phyloP scores from a whole-genome alignment of 2,329 filamentous ascomycete genomes.

The Waltergamsia citrina region DNA sequence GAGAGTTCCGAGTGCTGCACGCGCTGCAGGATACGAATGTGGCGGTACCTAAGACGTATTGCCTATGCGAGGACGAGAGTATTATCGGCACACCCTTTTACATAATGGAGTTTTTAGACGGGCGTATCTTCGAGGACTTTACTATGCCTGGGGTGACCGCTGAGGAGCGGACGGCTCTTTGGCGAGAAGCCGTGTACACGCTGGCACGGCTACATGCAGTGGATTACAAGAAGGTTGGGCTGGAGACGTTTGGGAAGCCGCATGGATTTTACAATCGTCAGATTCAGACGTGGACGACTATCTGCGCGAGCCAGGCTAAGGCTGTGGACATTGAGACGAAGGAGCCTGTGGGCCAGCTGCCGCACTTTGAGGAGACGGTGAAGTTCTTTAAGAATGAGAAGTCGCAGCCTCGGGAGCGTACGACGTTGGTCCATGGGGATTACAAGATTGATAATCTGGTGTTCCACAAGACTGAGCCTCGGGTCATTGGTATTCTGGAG shows the following conservation, averaged over 20 bases:
- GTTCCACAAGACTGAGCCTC: slow-evolving; percentile 80
- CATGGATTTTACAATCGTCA: slow-evolving; percentile 79
- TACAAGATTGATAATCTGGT: slow-evolving; percentile 92
- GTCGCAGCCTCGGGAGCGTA: slow-evolving; percentile 67
- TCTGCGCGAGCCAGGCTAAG: slow-evolving; percentile 69
- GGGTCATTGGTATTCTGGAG: slow-evolving; percentile 89
- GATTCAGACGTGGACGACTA: slow-evolving; percentile 70
- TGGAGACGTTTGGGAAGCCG: slow-evolving; percentile 64
- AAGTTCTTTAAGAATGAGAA: slow-evolving; percentile 62
- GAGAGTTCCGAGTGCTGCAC: slow-evolving; percentile 85
- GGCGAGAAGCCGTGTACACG: slow-evolving; percentile 74
- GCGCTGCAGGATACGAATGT: slow-evolving; percentile 73
- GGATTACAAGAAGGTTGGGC: slow-evolving; percentile 52
- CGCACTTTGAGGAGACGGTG: slow-evolving; percentile 73
- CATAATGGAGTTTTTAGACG: slow-evolving; percentile 92
- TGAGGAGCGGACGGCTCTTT: slow-evolving; percentile 67
- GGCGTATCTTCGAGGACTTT: slow-evolving; percentile 87
- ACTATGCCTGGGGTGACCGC: slow-evolving; percentile 64
- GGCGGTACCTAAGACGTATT: slow-evolving; percentile 74
- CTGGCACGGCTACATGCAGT: slow-evolving; percentile 81
- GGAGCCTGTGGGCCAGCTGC: slow-evolving; percentile 69
- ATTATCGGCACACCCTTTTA: slow-evolving; percentile 91
- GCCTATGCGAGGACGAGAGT: slow-evolving; percentile 72
- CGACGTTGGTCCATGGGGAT: slow-evolving; percentile 82
- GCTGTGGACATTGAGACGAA: slow-evolving; percentile 69